These are phyloP conservation scores for Ogataea philodendri DNA, from an alignment of 805 yeast genomes.

Conservation along the genomic window DNA sequence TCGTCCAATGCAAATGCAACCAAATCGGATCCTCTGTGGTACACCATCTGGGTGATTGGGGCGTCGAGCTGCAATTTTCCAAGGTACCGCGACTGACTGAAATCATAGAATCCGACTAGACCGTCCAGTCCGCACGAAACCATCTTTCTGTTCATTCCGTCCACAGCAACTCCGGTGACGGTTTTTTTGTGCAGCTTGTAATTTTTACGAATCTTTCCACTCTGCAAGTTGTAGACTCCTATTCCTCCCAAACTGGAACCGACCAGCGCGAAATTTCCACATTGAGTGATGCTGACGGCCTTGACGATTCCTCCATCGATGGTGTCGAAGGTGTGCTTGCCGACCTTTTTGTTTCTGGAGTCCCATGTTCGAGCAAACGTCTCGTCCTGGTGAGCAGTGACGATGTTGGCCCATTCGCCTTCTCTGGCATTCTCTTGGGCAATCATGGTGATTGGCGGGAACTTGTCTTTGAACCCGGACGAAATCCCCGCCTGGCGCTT, in stretches of 20 bases:
- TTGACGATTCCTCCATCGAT: slow-evolving; percentile 77
- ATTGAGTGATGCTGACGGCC: slow-evolving; percentile 75
- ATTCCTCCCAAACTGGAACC: slow-evolving; percentile 88
- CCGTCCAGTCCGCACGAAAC: slow-evolving; percentile 91
- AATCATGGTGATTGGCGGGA: slow-evolving; percentile 70
- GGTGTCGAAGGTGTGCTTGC: slow-evolving; percentile 66
- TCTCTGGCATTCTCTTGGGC: slow-evolving; percentile 73
- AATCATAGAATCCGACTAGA: slow-evolving; percentile 80
- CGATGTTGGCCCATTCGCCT: slow-evolving; percentile 90
- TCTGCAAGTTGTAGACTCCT: slow-evolving; percentile 84
- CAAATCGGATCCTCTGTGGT: slow-evolving; percentile 80
- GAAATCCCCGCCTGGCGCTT: slow-evolving; percentile 55
- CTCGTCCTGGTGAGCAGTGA: slow-evolving; percentile 86
- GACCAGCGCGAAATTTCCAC: slow-evolving; percentile 93
- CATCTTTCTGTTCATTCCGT: slow-evolving; percentile 86
- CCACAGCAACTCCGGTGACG: slow-evolving; percentile 85
- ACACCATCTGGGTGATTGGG: slow-evolving; percentile 74
- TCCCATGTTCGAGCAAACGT: slow-evolving; percentile 89
- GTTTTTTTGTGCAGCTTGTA: slow-evolving; percentile 71
- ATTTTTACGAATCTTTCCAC: slow-evolving; percentile 76
- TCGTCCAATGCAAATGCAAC: slow-evolving; percentile 86
- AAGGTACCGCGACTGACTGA: slow-evolving; percentile 63
- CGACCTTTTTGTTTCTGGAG: slow-evolving; percentile 72
- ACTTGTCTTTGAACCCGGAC: slow-evolving; percentile 58
- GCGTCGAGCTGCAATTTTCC: slow-evolving; percentile 68